Conservation (phyloP, 225 moss, liverwort and hornwort genomes). For the Bryoerythrophyllum caledonicum region DNA sequence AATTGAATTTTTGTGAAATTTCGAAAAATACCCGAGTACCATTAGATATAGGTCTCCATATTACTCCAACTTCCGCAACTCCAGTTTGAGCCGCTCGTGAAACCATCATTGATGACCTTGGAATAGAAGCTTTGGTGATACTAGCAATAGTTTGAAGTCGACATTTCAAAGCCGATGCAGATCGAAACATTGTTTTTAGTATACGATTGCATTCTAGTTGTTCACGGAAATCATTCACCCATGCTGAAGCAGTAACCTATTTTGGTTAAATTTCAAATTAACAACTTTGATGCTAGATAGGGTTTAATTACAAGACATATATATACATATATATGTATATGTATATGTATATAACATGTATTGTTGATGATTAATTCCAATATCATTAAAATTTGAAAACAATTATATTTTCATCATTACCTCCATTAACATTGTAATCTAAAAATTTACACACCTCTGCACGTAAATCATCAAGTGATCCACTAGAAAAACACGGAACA, state of each 20-base stretch:
- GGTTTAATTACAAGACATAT: neutral
- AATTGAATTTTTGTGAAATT: no score
- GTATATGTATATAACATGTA: no score
- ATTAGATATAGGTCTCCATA: conserved; percentile 77
- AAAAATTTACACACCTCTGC: conserved; percentile 44
- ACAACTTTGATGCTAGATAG: neutral
- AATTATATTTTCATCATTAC: no score
- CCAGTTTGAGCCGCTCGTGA: conserved; percentile 69
- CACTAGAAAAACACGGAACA: conserved; percentile 83
- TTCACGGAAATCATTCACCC: conserved; percentile 79
- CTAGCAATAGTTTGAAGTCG: conserved; percentile 66
- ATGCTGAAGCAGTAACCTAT: conserved; percentile 85
- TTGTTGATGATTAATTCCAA: no score
- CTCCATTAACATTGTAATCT: neutral
- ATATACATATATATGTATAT: neutral
- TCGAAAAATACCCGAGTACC: conserved; percentile 59
- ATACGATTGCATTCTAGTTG: conserved; percentile 78
- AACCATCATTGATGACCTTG: conserved; percentile 44
- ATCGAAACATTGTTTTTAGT: conserved; percentile 68
- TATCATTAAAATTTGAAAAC: no score
- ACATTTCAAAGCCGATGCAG: conserved; percentile 72
- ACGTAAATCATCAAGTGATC: conserved; percentile 84
- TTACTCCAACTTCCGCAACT: conserved; percentile 58
- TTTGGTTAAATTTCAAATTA: neutral
- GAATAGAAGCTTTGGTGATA: conserved; percentile 51